Evolutionary conservation across 352 stramenopile species (phyloP).

Genomic region (Bremia lactucae): DNA sequence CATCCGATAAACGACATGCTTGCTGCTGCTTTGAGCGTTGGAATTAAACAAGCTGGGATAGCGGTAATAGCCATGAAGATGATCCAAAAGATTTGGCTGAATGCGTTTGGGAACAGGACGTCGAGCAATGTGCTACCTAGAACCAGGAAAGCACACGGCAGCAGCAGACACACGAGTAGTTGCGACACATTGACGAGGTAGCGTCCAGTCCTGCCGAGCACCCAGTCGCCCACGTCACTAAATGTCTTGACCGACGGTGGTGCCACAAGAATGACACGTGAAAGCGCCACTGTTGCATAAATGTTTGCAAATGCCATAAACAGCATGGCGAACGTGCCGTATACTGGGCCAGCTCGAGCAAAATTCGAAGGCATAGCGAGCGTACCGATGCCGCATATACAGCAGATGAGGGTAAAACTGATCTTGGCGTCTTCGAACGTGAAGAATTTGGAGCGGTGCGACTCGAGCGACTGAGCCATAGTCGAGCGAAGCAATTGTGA

Average conservation of each 20-base stretch:
- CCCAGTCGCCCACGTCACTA: slow-evolving; percentile 33
- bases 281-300: slow-evolving; percentile 39
- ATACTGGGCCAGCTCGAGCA: slow-evolving; percentile 32
- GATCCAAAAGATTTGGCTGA: slow-evolving; percentile 31
- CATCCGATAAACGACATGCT: slow-evolving; percentile 20
- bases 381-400: slow-evolving; percentile 53
- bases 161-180: slow-evolving; percentile 33
- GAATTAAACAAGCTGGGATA: slow-evolving; percentile 22
- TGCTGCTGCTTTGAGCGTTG: slow-evolving; percentile 19
- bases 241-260: slow-evolving; percentile 33
- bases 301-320: slow-evolving; percentile 63
- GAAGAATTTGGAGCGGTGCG: too few species aligned
- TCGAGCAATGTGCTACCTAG: slow-evolving; percentile 37
- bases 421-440: slow-evolving; percentile 49
- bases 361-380: slow-evolving; percentile 60
- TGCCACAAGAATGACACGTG: slow-evolving; percentile 30
- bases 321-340: slow-evolving; percentile 34
- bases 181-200: slow-evolving; percentile 33
- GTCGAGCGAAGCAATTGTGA: too few species aligned
- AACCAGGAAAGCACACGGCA: slow-evolving; percentile 40
- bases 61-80: slow-evolving; percentile 27
- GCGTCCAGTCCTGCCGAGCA: slow-evolving; percentile 26
- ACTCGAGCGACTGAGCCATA: too few species aligned
- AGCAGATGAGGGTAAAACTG: slow-evolving; percentile 51
- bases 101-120: slow-evolving; percentile 40